These are phyloP conservation scores for Lipomyces mesembrius DNA, from an alignment of 805 yeast species.

Conservation along the genomic window DNA sequence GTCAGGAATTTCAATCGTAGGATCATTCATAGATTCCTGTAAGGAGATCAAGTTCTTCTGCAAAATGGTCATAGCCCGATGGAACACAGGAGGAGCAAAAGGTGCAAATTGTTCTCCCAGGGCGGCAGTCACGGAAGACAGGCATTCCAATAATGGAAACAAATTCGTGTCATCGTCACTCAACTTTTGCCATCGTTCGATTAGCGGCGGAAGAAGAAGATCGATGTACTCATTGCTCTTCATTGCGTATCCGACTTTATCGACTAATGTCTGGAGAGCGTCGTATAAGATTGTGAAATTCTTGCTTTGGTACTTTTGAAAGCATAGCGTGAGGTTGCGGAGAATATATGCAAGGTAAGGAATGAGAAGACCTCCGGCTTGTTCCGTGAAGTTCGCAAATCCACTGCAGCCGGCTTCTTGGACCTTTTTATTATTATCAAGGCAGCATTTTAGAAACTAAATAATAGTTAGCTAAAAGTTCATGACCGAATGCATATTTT, in stretches of 20 bases:
- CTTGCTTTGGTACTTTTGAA: conserved; percentile 76
- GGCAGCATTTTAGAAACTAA: conserved; percentile 60
- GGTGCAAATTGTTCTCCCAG: conserved; percentile 85
- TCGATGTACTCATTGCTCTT: conserved; percentile 61
- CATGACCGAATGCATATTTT: not conserved
- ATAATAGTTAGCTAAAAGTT: not conserved
- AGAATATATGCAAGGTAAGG: conserved; percentile 70
- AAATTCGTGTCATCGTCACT: conserved; percentile 80
- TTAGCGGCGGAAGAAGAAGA: conserved; percentile 75
- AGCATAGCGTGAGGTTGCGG: conserved; percentile 72
- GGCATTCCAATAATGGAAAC: conserved; percentile 91
- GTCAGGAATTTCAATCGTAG: conserved; percentile 67
- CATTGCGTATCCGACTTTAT: conserved; percentile 65
- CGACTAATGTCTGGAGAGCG: conserved; percentile 87
- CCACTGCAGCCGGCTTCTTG: conserved; percentile 94
- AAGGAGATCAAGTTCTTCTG: conserved; percentile 69
- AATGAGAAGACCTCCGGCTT: conserved; percentile 65
- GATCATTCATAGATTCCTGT: conserved; percentile 65
- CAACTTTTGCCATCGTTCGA: conserved; percentile 76
- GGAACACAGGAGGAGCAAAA: conserved; percentile 84
- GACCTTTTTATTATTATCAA: conserved; percentile 88
- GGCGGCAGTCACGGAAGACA: conserved; percentile 88
- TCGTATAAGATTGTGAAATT: conserved; percentile 84
- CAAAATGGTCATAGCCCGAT: conserved; percentile 73
- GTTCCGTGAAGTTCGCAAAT: conserved; percentile 80